These are phyloP conservation scores for Piloderma croceum DNA, from an alignment of 768 basidiomycete genomes.

Conservation along the genomic window DNA sequence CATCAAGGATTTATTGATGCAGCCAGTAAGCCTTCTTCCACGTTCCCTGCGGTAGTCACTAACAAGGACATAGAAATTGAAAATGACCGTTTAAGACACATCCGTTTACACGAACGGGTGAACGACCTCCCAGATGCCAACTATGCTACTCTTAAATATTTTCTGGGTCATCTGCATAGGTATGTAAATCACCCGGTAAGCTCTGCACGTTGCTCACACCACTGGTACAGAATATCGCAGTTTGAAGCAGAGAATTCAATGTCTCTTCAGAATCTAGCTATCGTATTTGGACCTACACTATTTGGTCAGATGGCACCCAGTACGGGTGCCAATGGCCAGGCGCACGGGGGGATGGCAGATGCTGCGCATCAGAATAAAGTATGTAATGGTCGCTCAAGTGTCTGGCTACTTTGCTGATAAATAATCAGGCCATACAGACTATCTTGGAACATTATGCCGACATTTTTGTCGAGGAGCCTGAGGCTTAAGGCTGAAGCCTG, in stretches of 20 bases:
- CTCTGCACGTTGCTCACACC: not conserved
- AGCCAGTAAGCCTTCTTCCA: constrained; percentile 58
- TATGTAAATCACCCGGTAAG: constrained; percentile 29
- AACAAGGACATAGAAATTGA: constrained; percentile 59
- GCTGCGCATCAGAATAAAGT: constrained; percentile 71
- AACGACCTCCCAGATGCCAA: constrained; percentile 99
- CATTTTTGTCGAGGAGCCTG: constrained; percentile 91
- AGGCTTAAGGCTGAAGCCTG: constrained; percentile 28
- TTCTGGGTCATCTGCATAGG: constrained; percentile 92
- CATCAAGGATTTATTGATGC: constrained; percentile 95
- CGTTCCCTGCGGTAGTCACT: constrained; percentile 1
- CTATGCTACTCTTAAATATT: constrained; percentile 93
- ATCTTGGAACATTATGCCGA: constrained; percentile 91
- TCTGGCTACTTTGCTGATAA: not conserved
- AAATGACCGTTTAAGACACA: constrained; percentile 91
- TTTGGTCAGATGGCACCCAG: constrained; percentile 64
- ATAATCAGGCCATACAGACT: constrained; percentile 80
- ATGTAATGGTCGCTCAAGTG: constrained; percentile 8
- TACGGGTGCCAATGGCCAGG: constrained; percentile 36
- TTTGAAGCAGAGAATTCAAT: constrained; percentile 81
- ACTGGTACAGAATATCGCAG: constrained; percentile 57
- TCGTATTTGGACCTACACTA: constrained; percentile 97
- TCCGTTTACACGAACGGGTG: constrained; percentile 92
- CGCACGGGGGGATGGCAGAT: constrained; percentile 58
- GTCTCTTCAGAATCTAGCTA: constrained; percentile 88